phyloP scores from a whole-genome alignment of 2,329 filamentous ascomycete species.

The Hymenoscyphus occultus region DNA sequence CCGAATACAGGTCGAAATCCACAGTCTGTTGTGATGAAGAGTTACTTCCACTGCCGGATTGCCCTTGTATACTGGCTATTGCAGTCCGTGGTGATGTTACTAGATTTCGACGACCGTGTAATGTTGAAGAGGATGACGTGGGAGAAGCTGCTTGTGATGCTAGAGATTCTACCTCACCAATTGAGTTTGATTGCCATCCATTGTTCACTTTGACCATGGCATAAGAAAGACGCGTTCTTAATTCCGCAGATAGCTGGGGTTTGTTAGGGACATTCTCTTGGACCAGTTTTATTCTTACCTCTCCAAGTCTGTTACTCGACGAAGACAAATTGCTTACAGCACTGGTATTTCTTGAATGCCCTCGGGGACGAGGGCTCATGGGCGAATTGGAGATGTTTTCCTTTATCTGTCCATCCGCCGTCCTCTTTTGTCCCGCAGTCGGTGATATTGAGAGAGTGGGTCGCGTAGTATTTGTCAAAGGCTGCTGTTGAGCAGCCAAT shows the following conservation, averaged over 20 bases:
- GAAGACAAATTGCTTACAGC: constrained; percentile 59
- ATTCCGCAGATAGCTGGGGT: constrained; percentile 49
- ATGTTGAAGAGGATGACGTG: constrained; percentile 54
- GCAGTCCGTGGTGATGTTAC: constrained; percentile 54
- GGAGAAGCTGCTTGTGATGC: constrained; percentile 67
- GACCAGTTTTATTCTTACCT: constrained; percentile 51
- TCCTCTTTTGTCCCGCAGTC: constrained; percentile 63
- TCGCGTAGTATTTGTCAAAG: constrained; percentile 24
- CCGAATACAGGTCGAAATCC: constrained; percentile 38
- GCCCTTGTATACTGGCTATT: constrained; percentile 37
- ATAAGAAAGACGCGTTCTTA: constrained; percentile 83
- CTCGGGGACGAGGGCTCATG: constrained; percentile 34
- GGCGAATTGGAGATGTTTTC: constrained; percentile 46
- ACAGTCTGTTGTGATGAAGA: constrained; percentile 22
- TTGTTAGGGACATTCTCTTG: constrained; percentile 22
- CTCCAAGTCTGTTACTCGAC: constrained; percentile 68
- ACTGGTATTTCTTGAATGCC: constrained; percentile 71
- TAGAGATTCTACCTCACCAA: constrained; percentile 74
- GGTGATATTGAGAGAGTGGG: constrained; percentile 25
- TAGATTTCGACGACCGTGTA: constrained; percentile 50
- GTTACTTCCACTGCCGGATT: constrained; percentile 18
- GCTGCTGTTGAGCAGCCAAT: constrained; percentile 52
- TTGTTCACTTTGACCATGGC: constrained; percentile 92
- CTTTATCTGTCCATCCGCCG: constrained; percentile 73
- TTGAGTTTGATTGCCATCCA: constrained; percentile 76